Conservation (phyloP, 2,329 filamentous ascomycete species). For the Pestalotiopsis sp. region DNA sequence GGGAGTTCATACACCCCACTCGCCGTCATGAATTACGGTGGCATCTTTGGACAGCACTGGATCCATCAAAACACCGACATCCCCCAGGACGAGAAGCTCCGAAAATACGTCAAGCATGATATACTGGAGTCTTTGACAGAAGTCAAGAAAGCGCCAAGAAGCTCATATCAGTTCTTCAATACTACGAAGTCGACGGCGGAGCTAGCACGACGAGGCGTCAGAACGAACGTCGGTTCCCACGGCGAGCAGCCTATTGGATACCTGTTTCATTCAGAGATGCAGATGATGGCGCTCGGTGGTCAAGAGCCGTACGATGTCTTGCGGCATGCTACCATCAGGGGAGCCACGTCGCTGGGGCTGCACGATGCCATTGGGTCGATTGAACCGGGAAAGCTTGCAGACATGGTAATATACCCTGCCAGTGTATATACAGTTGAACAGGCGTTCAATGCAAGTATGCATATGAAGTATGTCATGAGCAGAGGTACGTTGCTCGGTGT, state of each 20-base stretch:
- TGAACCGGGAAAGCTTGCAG: background rate
- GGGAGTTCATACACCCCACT: background rate
- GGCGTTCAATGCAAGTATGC: background rate
- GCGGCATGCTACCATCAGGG: background rate
- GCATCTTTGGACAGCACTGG: background rate
- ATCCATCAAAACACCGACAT: background rate
- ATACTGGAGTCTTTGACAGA: background rate
- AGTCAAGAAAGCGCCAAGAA: background rate
- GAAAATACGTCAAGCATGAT: background rate
- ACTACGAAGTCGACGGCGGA: background rate
- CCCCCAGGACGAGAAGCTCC: background rate
- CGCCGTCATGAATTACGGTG: background rate
- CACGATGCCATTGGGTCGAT: background rate
- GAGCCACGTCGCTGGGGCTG: background rate
- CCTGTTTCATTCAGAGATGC: background rate
- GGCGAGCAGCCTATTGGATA: background rate
- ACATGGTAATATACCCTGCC: background rate
- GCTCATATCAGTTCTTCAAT: background rate
- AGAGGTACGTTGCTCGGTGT: background rate
- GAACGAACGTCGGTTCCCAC: background rate
- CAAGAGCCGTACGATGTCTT: background rate
- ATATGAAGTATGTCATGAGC: background rate
- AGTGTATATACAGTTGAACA: background rate
- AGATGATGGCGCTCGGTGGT: background rate
- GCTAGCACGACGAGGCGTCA: background rate